Conservation (phyloP, 176 grass and related monocot genomes). For the Oryza coarctata region DNA sequence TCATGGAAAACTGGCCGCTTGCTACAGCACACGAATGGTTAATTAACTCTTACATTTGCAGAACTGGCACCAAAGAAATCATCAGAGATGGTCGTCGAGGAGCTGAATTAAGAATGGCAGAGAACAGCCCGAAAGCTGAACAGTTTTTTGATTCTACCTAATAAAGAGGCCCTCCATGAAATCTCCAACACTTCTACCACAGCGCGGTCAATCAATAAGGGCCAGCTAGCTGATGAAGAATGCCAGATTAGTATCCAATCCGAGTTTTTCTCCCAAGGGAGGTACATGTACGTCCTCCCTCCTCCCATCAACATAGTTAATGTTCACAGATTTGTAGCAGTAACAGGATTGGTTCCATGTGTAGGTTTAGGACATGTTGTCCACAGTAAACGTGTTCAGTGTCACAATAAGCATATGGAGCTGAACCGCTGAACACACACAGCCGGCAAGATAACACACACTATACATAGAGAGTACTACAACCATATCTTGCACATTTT, state of each 20-base stretch:
- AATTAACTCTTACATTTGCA: not conserved
- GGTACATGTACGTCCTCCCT: not conserved
- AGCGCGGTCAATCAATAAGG: constrained; percentile 15
- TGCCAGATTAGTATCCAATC: not conserved
- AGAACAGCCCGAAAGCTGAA: not conserved
- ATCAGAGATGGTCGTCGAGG: not conserved
- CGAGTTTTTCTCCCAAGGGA: too few relatives aligned
- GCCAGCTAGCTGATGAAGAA: constrained; percentile 7
- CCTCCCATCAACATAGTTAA: not conserved
- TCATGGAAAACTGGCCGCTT: not conserved
- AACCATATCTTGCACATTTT: too few relatives aligned
- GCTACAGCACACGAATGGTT: not conserved
- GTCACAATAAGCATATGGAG: not conserved
- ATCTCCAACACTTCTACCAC: constrained; percentile 21
- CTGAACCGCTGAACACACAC: not conserved
- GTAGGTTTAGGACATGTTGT: not conserved
- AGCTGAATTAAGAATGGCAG: not conserved
- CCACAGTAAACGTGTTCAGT: not conserved
- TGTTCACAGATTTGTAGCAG: not conserved
- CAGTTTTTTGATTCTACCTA: not conserved
- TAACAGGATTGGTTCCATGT: not conserved
- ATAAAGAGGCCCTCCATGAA: constrained; percentile 27
- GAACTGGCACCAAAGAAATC: not conserved
- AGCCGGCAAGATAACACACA: not conserved
- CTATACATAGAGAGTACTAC: too few relatives aligned